phyloP scores from a whole-genome alignment of 2,329 filamentous ascomycete species.

The Aspergillus fischeri region DNA sequence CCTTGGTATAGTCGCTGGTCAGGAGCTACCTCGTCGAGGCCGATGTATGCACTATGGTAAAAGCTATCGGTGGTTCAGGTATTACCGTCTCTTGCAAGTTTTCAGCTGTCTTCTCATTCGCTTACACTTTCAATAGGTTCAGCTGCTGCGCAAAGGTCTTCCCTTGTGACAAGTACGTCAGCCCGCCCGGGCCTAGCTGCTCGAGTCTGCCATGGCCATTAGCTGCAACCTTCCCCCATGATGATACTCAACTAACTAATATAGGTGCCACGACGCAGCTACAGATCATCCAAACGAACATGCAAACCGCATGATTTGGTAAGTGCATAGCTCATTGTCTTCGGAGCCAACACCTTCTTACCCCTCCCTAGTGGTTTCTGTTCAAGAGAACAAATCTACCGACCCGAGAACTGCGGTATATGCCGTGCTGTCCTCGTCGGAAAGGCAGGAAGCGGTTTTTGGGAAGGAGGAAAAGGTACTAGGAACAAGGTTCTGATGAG shows the following conservation, averaged over 20 bases:
- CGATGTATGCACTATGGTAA: constrained; percentile 53
- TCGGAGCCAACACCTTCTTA: background rate
- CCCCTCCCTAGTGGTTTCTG: constrained; percentile 55
- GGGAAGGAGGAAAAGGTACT: constrained; percentile 85
- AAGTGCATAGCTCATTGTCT: constrained; percentile 13
- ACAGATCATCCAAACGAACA: constrained; percentile 74
- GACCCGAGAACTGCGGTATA: constrained; percentile 69
- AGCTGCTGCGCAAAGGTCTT: constrained; percentile 56
- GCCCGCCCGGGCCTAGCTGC: background rate
- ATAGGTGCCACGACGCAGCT: constrained; percentile 67
- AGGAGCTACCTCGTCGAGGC: constrained; percentile 51
- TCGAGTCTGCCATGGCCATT: background rate
- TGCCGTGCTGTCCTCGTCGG: constrained; percentile 69
- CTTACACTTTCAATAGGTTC: constrained; percentile 39
- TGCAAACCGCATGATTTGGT: constrained; percentile 78
- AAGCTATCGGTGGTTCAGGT: constrained; percentile 55
- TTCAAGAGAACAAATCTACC: constrained; percentile 75
- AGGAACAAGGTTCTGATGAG: constrained; percentile 68
- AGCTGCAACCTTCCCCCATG: background rate
- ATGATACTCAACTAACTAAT: constrained; percentile 2
- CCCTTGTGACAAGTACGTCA: constrained; percentile 51
- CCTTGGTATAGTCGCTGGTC: constrained; percentile 52
- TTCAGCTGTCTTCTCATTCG: background rate
- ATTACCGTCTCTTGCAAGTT: constrained; percentile 2
- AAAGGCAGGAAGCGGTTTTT: constrained; percentile 66